Base-by-base conservation (phyloP, 164 flowering plant species). In the Dillenia turbinata region DNA sequence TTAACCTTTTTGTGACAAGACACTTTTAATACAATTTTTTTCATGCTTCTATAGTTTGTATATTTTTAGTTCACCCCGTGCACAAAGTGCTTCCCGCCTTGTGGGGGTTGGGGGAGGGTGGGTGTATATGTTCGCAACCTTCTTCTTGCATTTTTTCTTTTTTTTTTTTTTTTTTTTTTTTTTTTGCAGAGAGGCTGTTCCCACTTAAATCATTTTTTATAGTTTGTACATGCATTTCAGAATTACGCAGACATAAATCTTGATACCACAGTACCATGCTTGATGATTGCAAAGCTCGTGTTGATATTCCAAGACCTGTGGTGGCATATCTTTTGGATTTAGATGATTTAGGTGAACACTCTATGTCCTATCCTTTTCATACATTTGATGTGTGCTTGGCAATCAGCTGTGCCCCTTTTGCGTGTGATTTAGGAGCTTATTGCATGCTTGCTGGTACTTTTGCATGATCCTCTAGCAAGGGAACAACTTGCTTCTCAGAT, bases 221-320 rank as follows among this genome's bases (percentile, higher is more conserved):
- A 97, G 94, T 95, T 26, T 95, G 99, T 78, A 83, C 89, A 79
- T 95, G 97, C 77, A 85, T 95, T 63, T 81, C 97, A 26, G 97
- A 95, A 69, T 72, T 95, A 67, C 91, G 86, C 71, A 70, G 91
- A 62, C 83, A 73, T 50, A 78, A 84, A 78, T 83, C 84, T 68
- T 74, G 83, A 57, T 69, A 71, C 61, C 67, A 66, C 49, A 73
- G 56, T 78, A 53, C 75, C 15, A 71, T 89, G 77, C 77, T 88
- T 57, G 68, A 69, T 57, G 97, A 92, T 53, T 89, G 86, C 69
- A 78, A 65, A 77, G 71, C 88, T 63, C 89, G 88, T 51, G 48
- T 56, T 61, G 99, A 92, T 75, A 79, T 90, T 70, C 97, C 99
- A 10, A 74, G 54, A 69, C 92, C 97, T 26, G 97, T 86, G 97